phyloP scores from a whole-genome alignment of 306 rosid species.

The Cucurbita moschata region DNA sequence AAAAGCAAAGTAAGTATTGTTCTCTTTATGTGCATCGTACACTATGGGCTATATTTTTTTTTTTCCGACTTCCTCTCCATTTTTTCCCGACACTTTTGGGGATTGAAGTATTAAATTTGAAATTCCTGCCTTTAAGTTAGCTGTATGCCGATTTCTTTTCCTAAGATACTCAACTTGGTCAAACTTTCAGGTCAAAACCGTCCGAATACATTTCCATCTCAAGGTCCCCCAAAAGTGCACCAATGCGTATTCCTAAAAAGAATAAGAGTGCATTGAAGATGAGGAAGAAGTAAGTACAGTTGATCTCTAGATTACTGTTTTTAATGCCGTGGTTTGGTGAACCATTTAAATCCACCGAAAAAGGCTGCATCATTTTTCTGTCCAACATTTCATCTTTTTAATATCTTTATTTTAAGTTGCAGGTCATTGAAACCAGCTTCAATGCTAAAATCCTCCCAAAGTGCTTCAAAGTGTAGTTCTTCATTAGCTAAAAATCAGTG shows the following conservation, averaged over 20 bases:
- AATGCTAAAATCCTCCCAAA: conserved; percentile 39
- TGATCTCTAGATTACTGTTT: neutral
- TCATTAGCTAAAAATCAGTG: conserved; percentile 51
- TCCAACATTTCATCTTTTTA: neutral
- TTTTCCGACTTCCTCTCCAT: neutral
- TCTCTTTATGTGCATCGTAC: neutral
- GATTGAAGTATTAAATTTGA: neutral
- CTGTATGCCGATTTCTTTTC: neutral
- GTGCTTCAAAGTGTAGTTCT: conserved; percentile 27
- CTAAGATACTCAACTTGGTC: neutral
- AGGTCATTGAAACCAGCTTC: conserved; percentile 49
- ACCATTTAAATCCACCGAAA: neutral
- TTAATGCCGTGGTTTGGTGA: neutral
- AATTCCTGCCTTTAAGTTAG: neutral
- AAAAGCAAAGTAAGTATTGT: conserved; percentile 59
- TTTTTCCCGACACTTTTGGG: neutral
- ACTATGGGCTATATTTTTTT: neutral
- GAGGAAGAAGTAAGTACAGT: conserved; percentile 40
- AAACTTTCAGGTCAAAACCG: conserved; percentile 19
- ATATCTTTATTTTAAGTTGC: conserved; percentile 12
- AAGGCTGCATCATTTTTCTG: neutral
- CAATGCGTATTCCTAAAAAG: conserved; percentile 15
- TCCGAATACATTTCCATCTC: conserved; percentile 33
- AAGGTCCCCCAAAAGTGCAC: conserved; percentile 35
- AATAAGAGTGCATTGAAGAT: conserved; percentile 37